Conservation (phyloP, 371 early-diverging fungal genomes). For the Coemansia sp. region DNA sequence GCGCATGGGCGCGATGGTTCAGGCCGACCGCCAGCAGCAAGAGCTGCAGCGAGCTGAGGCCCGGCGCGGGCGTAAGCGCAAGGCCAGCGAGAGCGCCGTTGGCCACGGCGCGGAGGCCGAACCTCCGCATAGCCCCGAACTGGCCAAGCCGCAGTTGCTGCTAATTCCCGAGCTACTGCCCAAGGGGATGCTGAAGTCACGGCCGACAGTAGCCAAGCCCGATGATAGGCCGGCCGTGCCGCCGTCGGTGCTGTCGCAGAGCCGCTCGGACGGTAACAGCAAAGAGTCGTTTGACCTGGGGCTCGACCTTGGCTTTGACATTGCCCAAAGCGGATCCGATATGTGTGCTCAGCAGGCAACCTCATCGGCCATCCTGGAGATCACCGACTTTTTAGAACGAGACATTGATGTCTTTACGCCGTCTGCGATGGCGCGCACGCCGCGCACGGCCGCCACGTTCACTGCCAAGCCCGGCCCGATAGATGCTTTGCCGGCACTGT, state of each 20-base stretch:
- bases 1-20: slow-evolving; percentile 18
- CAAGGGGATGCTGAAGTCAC: slow-evolving; percentile 22
- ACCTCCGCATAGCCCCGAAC: slow-evolving; percentile 10
- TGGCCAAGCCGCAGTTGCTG: slow-evolving; percentile 31
- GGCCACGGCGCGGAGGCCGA: neutral
- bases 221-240: neutral
- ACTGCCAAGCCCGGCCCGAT: neutral
- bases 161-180: slow-evolving; percentile 44
- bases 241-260: slow-evolving; percentile 1
- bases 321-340: slow-evolving; percentile 11
- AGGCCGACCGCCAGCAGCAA: slow-evolving; percentile 12
- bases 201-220: neutral
- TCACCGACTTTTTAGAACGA: slow-evolving; percentile 32
- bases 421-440: slow-evolving; percentile 1
- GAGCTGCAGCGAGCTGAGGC: neutral
- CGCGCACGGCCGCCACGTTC: slow-evolving; percentile 9
- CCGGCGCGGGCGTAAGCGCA: slow-evolving; percentile 10
- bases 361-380: slow-evolving; percentile 25
- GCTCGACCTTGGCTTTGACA: slow-evolving; percentile 36
- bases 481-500: neutral
- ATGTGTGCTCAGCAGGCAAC: neutral
- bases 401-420: slow-evolving; percentile 45
- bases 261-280: neutral
- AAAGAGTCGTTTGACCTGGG: slow-evolving; percentile 18
- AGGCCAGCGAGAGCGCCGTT: slow-evolving; percentile 1